These are phyloP conservation scores for Talaromyces sp. DNA, from an alignment of 2,329 filamentous ascomycete genomes.

Conservation along the genomic window DNA sequence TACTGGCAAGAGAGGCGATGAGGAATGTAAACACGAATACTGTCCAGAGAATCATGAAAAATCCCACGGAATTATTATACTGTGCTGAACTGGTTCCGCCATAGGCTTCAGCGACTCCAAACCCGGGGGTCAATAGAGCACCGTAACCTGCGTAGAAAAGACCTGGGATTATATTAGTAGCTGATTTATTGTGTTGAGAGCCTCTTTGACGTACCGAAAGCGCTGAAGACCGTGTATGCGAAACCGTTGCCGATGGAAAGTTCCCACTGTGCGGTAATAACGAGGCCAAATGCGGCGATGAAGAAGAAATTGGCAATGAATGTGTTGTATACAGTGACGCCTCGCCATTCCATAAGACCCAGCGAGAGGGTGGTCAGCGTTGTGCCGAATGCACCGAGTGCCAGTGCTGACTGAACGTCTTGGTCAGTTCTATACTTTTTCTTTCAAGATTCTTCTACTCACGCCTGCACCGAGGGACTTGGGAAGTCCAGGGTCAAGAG, in stretches of 20 bases:
- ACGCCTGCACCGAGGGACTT: conserved; percentile 28
- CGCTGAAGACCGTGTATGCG: conserved; percentile 57
- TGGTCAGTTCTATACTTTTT: background rate
- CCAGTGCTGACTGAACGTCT: conserved; percentile 47
- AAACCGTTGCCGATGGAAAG: conserved; percentile 56
- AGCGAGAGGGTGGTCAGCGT: conserved; percentile 58
- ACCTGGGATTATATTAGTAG: conserved; percentile 24
- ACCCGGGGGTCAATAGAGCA: conserved; percentile 51
- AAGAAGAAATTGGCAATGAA: conserved; percentile 61
- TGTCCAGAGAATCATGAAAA: conserved; percentile 54
- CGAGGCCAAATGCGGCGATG: conserved; percentile 53
- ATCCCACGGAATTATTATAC: conserved; percentile 55
- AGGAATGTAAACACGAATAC: conserved; percentile 52
- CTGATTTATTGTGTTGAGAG: background rate
- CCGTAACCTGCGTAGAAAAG: conserved; percentile 57
- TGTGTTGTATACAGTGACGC: conserved; percentile 54
- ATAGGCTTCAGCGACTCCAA: conserved; percentile 51
- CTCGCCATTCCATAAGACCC: conserved; percentile 59
- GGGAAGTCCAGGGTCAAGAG: background rate
- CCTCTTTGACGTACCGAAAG: conserved; percentile 49
- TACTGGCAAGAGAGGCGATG: conserved; percentile 48
- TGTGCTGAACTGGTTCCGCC: conserved; percentile 42
- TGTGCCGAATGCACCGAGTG: conserved; percentile 58
- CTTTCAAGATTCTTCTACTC: background rate
- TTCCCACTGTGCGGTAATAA: conserved; percentile 61